Evolutionary conservation across 768 basidiomycete genomes (phyloP).

Genomic region (Leucosporidium creatinivorum): DNA sequence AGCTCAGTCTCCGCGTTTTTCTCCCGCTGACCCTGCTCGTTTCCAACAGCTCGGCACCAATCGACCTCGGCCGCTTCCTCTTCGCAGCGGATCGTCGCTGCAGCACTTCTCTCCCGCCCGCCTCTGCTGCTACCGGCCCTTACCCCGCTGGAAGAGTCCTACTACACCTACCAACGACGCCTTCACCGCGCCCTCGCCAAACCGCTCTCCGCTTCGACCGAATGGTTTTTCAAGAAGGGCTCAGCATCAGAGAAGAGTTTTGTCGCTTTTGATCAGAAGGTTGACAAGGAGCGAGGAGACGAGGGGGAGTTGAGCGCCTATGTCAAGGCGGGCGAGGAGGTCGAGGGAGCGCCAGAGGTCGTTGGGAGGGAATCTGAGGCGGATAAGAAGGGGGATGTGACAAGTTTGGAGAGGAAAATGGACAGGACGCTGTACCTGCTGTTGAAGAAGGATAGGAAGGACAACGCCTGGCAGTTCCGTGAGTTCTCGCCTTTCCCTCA

Average conservation of each 20-base stretch:
- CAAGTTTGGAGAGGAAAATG: constrained; percentile 71
- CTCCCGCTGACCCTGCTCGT: background rate
- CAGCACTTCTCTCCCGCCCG: constrained; percentile 33
- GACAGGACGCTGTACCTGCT: constrained; percentile 85
- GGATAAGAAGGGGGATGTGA: constrained; percentile 56
- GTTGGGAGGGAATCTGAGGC: constrained; percentile 47
- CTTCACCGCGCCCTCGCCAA: constrained; percentile 32
- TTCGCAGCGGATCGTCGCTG: constrained; percentile 31
- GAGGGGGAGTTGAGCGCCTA: constrained; percentile 46
- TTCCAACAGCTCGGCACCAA: too few species aligned
- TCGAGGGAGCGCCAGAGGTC: constrained; percentile 45
- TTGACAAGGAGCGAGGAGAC: constrained; percentile 41
- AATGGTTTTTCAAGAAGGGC: constrained; percentile 37
- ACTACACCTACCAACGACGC: constrained; percentile 36
- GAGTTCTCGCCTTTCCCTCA: constrained; percentile 1
- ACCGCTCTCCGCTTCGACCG: constrained; percentile 19
- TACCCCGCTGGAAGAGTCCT: constrained; percentile 32
- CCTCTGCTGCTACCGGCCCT: constrained; percentile 31
- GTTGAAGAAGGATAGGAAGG: constrained; percentile 51
- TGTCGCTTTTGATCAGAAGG: constrained; percentile 36
- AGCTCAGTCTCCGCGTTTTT: background rate
- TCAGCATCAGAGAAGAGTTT: constrained; percentile 40
- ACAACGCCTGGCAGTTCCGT: constrained; percentile 55
- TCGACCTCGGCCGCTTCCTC: constrained; percentile 5
- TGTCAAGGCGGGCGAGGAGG: constrained; percentile 49